Evolutionary conservation across 108 stramenopile species (phyloP).

Genomic region (Asterionellopsis glacialis): DNA sequence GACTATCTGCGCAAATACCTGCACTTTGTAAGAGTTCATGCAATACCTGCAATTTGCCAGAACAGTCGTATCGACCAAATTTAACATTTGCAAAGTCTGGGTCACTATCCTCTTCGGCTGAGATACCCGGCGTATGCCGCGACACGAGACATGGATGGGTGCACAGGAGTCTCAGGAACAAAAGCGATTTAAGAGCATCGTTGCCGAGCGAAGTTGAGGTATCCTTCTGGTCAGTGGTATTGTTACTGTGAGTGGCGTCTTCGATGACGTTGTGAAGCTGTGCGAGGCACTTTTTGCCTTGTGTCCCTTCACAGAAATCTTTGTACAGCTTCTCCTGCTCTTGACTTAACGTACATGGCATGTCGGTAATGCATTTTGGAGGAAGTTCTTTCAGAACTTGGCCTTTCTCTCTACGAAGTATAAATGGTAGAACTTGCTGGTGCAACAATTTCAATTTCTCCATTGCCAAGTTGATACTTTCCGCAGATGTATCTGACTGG

Average conservation of each 20-base stretch:
- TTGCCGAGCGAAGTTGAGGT: conserved; percentile 21
- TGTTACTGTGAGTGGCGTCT: conserved; percentile 5
- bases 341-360: conserved; percentile 73
- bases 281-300: conserved; percentile 40
- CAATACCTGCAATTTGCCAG: conserved; percentile 83
- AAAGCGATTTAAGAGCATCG: conserved; percentile 57
- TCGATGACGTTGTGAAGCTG: conserved; percentile 15
- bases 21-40: conserved; percentile 68
- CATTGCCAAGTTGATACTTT: conserved; percentile 44
- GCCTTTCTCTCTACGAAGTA: conserved; percentile 87
- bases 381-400: conserved; percentile 95
- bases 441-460: conserved; percentile 86
- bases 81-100: conserved; percentile 1
- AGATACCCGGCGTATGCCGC: too few species aligned
- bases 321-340: conserved; percentile 62
- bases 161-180: conserved; percentile 79
- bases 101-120: too few species aligned
- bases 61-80: conserved; percentile 37
- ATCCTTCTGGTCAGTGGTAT: conserved; percentile 7
- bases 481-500: conserved; percentile 48
- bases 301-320: conserved; percentile 26
- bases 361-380: conserved; percentile 86
- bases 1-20: conserved; percentile 53
- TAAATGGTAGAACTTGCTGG: conserved; percentile 91
- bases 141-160: conserved; percentile 75